A percentile compares a stretch with the other conserved stretches of the same genome.
These are phyloP conservation scores for Termitomyces eurrhizus DNA, from an alignment of 768 basidiomycete species.

Conservation along the genomic window DNA sequence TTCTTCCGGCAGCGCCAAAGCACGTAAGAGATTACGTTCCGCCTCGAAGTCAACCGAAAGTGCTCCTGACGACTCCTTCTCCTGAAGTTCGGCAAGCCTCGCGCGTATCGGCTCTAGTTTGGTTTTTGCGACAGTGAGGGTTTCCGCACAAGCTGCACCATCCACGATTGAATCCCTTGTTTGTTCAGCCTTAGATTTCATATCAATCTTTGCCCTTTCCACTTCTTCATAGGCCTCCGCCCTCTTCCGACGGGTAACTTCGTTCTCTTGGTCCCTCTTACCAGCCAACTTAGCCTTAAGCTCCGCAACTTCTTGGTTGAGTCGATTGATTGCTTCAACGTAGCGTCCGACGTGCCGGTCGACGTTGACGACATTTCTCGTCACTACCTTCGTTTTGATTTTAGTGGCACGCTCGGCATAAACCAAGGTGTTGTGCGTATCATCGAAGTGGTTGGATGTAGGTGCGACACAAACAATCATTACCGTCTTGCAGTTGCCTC, in stretches of 20 bases:
- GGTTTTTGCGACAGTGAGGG: conserved; percentile 63
- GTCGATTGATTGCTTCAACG: conserved; percentile 88
- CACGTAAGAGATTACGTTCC: conserved; percentile 64
- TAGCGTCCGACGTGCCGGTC: conserved; percentile 94
- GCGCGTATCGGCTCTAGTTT: conserved; percentile 62
- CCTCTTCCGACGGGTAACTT: conserved; percentile 61
- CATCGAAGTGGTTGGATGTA: conserved; percentile 93
- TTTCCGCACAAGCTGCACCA: conserved; percentile 71
- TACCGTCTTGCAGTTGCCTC: conserved; percentile 98
- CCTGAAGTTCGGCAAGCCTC: conserved; percentile 57
- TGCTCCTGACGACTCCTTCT: conserved; percentile 30
- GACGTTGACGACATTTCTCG: conserved; percentile 92
- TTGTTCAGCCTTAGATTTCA: conserved; percentile 68
- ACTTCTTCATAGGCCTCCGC: conserved; percentile 71
- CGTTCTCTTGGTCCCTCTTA: conserved; percentile 58
- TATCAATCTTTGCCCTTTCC: conserved; percentile 68
- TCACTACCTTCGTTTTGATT: conserved; percentile 97
- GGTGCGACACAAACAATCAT: conserved; percentile 99
- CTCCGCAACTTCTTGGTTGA: conserved; percentile 78
- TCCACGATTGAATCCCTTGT: conserved; percentile 68
- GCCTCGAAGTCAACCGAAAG: conserved; percentile 62
- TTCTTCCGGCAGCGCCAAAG: conserved; percentile 71
- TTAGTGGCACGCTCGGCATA: conserved; percentile 98
- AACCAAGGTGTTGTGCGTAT: conserved; percentile 96
- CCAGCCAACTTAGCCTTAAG: conserved; percentile 84